These are phyloP conservation scores for Quillaja saponaria DNA, from an alignment of 306 rosid genomes.

Conservation along the genomic window DNA sequence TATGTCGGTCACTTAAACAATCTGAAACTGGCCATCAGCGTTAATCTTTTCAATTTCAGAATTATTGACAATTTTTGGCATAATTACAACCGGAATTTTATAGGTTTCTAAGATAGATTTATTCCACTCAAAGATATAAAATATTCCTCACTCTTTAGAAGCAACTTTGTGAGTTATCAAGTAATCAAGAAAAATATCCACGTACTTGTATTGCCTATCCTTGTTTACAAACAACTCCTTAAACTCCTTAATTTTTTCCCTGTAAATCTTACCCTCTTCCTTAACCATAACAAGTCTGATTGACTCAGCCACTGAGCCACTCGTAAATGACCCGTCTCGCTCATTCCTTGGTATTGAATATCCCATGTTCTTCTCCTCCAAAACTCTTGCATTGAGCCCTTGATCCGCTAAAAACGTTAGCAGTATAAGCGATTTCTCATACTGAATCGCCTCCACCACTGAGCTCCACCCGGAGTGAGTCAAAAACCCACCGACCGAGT, in stretches of 20 bases:
- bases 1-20: no score
- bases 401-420: constrained; percentile 28
- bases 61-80: no score
- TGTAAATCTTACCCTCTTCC: constrained; percentile 33
- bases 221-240: constrained; percentile 18
- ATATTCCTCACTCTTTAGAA: no score
- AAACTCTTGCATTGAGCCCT: constrained; percentile 28
- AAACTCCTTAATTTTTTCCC: constrained; percentile 32
- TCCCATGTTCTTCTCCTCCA: constrained; percentile 34
- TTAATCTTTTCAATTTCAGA: no score
- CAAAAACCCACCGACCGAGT: constrained; percentile 43
- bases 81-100: no score
- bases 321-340: constrained; percentile 27
- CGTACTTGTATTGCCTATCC: constrained; percentile 5
- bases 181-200: constrained; percentile 17
- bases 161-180: background rate
- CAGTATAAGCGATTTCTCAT: constrained; percentile 31
- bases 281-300: constrained; percentile 24
- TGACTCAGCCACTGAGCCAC: constrained; percentile 32
- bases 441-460: constrained; percentile 32
- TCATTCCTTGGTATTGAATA: constrained; percentile 29
- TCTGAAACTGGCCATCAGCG: no score
- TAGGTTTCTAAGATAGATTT: no score
- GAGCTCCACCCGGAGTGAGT: constrained; percentile 57
- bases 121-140: no score